Base-by-base conservation (phyloP, 345 rosid genomes). In the Cochlearia excelsa region DNA sequence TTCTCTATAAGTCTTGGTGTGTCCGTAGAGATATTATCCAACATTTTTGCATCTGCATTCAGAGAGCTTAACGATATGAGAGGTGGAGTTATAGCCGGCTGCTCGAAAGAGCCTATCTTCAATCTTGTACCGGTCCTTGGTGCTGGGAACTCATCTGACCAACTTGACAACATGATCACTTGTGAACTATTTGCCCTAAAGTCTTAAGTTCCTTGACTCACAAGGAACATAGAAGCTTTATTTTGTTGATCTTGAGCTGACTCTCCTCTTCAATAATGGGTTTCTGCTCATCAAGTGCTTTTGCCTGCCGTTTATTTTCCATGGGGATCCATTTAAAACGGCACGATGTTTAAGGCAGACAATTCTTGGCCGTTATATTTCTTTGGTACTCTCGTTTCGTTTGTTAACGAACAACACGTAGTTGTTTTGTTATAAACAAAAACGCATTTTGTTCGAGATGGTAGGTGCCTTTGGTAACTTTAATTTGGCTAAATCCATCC, bases 111-210 rank as follows among this genome's bases (percentile, higher is more conserved):
- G 26, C 71, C 80, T 3, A 46, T 78, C 30, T 81, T 80, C 75
- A 89, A 72, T 69, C 67, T 89, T 7, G 80, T 87, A 59, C 96
- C 96, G 0, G 90, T 87, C 31, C 48, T 81, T 29, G 83, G 86
- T 68, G 72, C 81, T 44, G 96, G 97, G 26, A 74, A 57, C 54
- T 81, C 79, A 28, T 74, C 84, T 30, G 74, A 75, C 30, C 67
- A 79, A 8, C 77, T 84, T 59, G 78, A 86, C 49, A 75, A 85
- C 73, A 28, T 83, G 61, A 70, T 93, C 69, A 76, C 91, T 2
- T 87, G 87, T 52, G 97, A 87, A 64, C 67, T 87, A 51, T 72
- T 87, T 42, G 81, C 88, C 6, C 78, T 64, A 61, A 87, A 75
- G 75, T 78, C 73, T 28, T 83, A 79, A 79, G 23, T 61, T 60